Conservation (phyloP, 805 yeast genomes). For the Pichia gijzeniarum region DNA sequence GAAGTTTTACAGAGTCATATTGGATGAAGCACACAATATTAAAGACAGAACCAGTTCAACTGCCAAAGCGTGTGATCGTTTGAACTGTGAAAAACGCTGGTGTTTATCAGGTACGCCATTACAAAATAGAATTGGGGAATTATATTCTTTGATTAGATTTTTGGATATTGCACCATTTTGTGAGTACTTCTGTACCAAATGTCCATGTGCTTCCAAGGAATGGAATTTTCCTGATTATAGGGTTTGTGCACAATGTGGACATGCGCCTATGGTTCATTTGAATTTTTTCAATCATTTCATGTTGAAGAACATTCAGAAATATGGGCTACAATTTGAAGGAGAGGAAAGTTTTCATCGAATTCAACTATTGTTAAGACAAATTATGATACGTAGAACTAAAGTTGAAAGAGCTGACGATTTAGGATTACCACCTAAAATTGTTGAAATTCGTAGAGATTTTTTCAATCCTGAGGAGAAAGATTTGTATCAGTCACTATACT, state of each 20-base stretch:
- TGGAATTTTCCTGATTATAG: constrained; percentile 85
- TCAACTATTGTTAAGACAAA: constrained; percentile 63
- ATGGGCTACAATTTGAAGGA: constrained; percentile 80
- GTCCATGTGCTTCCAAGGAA: constrained; percentile 73
- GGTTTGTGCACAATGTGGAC: constrained; percentile 82
- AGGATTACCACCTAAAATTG: constrained; percentile 94
- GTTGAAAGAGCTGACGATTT: constrained; percentile 95
- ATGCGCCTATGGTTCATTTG: constrained; percentile 90
- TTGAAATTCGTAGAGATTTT: constrained; percentile 76
- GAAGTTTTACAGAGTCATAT: constrained; percentile 73
- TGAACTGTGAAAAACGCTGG: constrained; percentile 73
- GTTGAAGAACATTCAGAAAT: constrained; percentile 87
- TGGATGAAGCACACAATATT: constrained; percentile 97
- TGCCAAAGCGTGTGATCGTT: constrained; percentile 79
- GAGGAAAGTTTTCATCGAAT: constrained; percentile 68
- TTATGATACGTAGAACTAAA: constrained; percentile 92
- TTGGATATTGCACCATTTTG: constrained; percentile 81
- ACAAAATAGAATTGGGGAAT: constrained; percentile 94
- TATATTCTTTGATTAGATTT: constrained; percentile 86
- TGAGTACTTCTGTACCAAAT: constrained; percentile 85
- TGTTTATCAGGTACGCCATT: constrained; percentile 95
- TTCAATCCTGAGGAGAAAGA: constrained; percentile 96
- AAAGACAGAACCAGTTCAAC: constrained; percentile 93
- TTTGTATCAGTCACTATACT: constrained; percentile 77
- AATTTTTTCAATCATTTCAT: constrained; percentile 94